Conservation (phyloP, 139 green algal species). For the Ettlia oleoabundans region DNA sequence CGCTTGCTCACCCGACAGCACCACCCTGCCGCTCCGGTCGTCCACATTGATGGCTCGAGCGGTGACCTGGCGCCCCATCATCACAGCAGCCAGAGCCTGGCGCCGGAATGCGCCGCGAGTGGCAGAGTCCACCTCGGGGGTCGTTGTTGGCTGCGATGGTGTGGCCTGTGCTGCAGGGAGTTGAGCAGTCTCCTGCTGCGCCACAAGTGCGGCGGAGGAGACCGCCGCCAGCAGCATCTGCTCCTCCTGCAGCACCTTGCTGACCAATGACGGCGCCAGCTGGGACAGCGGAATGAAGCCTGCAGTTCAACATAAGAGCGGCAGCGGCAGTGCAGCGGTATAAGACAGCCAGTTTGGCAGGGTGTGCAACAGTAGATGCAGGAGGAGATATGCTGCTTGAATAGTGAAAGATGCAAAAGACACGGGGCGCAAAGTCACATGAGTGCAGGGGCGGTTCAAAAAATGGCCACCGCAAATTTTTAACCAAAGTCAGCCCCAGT, state of each 20-base stretch:
- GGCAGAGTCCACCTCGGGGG: background rate
- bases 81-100: background rate
- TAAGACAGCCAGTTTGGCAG: background rate
- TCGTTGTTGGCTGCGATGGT: background rate
- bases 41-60: constrained; percentile 10
- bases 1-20: constrained; percentile 28
- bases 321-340: no score
- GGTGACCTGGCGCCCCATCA: constrained; percentile 10
- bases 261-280: background rate
- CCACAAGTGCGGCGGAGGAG: background rate
- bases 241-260: constrained; percentile 8
- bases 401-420: background rate
- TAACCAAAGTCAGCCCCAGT: no score
- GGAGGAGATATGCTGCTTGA: no score
- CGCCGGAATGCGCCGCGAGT: background rate
- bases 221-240: background rate
- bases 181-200: constrained; percentile 1
- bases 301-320: background rate
- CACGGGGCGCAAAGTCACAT: background rate
- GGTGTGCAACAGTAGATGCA: no score
- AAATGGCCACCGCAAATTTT: no score
- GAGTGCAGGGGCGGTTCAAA: no score
- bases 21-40: background rate
- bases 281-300: constrained; percentile 39
- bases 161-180: no score